Percentiles rank a stretch among this genome's conserved stretches.
Conservation (phyloP, 2,329 filamentous ascomycete genomes). For the Stemphylium lycopersici region DNA sequence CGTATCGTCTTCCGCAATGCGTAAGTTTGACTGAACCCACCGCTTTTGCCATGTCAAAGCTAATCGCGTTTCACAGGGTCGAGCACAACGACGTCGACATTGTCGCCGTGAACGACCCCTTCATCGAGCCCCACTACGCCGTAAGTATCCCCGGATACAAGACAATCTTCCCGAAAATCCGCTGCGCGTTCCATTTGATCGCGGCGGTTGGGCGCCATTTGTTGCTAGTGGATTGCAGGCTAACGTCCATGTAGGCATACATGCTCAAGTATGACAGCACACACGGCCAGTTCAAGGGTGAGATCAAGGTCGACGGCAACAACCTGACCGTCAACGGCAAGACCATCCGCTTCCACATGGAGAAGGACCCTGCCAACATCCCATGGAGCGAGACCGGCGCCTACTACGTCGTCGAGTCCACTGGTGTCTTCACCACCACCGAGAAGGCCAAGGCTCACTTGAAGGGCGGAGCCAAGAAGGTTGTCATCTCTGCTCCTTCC, state of each 20-base stretch:
- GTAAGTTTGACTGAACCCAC: slow-evolving; percentile 55
- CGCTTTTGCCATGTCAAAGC: slow-evolving; percentile 9
- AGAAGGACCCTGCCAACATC: slow-evolving; percentile 88
- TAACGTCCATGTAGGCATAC: slow-evolving; percentile 73
- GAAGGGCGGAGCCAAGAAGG: slow-evolving; percentile 98
- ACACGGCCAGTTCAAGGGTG: slow-evolving; percentile 96
- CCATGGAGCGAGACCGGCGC: slow-evolving; percentile 88
- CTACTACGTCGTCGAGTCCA: slow-evolving; percentile 96
- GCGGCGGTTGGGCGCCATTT: not conserved
- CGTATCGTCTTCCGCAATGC: slow-evolving; percentile 99
- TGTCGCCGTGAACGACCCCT: slow-evolving; percentile 98
- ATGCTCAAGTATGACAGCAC: slow-evolving; percentile 99
- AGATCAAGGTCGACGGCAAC: slow-evolving; percentile 74
- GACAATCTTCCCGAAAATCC: not conserved
- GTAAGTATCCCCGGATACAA: slow-evolving; percentile 64
- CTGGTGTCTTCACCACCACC: slow-evolving; percentile 98
- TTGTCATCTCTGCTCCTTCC: slow-evolving; percentile 81
- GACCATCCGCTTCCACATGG: slow-evolving; percentile 90
- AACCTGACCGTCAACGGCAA: slow-evolving; percentile 90
- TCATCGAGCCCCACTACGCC: slow-evolving; percentile 97
- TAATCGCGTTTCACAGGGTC: slow-evolving; percentile 58
- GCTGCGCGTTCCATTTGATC: not conserved
- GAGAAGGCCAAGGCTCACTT: slow-evolving; percentile 95
- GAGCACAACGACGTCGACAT: slow-evolving; percentile 89
- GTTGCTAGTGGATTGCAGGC: slow-evolving; percentile 11